A percentile compares a stretch with the other conserved stretches of the same genome.
These are phyloP conservation scores for Cymbopogon citratus DNA, from an alignment of 176 grass and related monocot species.

Conservation along the genomic window DNA sequence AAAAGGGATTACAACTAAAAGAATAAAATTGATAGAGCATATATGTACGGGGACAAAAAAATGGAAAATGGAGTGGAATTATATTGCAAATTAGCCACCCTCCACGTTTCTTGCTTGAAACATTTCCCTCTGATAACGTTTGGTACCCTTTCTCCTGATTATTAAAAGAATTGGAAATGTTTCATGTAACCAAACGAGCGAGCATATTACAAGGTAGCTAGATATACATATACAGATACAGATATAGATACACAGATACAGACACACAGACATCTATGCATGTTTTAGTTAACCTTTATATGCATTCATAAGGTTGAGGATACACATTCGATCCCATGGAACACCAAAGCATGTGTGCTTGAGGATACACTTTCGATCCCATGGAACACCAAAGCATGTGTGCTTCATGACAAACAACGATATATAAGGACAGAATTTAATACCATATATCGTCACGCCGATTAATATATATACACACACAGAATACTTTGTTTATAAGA, in stretches of 20 bases:
- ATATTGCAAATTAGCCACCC: too few relatives aligned
- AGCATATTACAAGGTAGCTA: too few relatives aligned
- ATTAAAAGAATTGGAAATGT: not conserved
- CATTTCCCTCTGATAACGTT: not conserved
- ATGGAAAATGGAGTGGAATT: too few relatives aligned
- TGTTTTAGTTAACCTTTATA: not conserved
- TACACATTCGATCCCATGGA: not conserved
- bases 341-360: not conserved
- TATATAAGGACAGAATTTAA: not conserved
- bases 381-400: not conserved
- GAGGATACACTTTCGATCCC: not conserved
- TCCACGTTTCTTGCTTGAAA: too few relatives aligned
- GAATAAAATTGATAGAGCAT: too few relatives aligned
- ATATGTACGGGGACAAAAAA: too few relatives aligned
- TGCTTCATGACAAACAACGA: not conserved
- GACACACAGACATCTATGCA: too few relatives aligned
- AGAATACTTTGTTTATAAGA: not conserved
- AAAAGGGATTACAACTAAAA: too few relatives aligned
- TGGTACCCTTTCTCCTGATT: not conserved
- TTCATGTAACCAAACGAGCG: not conserved
- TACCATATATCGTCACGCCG: not conserved
- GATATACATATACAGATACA: not conserved
- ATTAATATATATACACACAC: not conserved
- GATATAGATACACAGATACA: too few relatives aligned
- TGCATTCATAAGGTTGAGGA: not conserved